Evolutionary conservation across 441 rosid genomes (phyloP).

Genomic region (Corymbia citriodora): DNA sequence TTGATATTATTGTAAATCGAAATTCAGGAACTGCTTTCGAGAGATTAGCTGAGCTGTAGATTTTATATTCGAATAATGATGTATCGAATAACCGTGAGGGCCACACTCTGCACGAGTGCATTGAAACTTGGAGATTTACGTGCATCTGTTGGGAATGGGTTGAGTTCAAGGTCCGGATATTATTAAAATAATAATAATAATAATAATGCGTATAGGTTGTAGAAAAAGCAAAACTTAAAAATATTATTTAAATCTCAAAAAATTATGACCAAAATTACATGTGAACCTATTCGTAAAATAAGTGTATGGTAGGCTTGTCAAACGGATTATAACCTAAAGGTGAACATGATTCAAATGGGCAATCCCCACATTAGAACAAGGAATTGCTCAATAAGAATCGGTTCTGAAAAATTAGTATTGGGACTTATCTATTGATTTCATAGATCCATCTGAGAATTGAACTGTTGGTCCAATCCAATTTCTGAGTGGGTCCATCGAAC

Average conservation of each 20-base stretch:
- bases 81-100: rapidly evolving
- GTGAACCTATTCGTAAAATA: rapidly evolving
- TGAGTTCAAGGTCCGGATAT: background rate
- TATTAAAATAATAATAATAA: background rate
- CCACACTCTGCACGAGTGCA: rapidly evolving
- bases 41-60: too few relatives aligned
- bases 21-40: background rate
- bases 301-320: too few relatives aligned
- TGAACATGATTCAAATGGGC: too few relatives aligned
- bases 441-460: too few relatives aligned
- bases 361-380: too few relatives aligned
- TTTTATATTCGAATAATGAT: background rate
- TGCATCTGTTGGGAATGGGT: background rate
- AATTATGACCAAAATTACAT: background rate
- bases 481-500: too few relatives aligned
- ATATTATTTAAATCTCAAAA: background rate
- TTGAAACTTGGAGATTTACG: background rate
- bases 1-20: background rate
- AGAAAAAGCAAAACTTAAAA: background rate
- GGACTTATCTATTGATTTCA: too few relatives aligned
- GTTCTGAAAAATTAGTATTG: too few relatives aligned
- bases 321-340: too few relatives aligned
- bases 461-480: too few relatives aligned
- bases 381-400: too few relatives aligned
- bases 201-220: background rate